Base-by-base conservation (phyloP, 768 basidiomycete genomes). In the Lactifluus rugatus region DNA sequence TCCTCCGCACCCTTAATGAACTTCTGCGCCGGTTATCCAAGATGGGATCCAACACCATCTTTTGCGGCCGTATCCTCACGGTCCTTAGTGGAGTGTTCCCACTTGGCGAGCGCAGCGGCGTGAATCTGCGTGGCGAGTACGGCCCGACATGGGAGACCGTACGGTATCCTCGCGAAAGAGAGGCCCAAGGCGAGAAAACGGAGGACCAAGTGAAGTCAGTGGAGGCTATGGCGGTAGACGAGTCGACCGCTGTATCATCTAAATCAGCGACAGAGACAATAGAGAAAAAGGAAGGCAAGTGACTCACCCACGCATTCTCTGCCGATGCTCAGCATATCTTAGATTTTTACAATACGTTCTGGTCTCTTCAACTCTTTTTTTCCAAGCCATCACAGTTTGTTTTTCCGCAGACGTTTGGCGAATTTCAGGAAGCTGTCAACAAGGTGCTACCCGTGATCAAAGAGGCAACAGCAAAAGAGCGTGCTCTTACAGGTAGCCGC, bases 271-370 rank as follows among this genome's bases (percentile, higher is more conserved):
- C 64, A 39, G 72, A 70, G 62, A 76, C 74, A 54, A 72, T 75
- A 23, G 75, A 81, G 55, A 82, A 81, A 72, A 87, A 83, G 72
- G 82, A 81, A 68, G 84, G 88, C 82, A 65, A 25, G 48, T 39
- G 57, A 59, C 5, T 5, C 21, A 3, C 13, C 11, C 17, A 21
- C 45, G 9, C 19, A 47, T 41, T 32, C 21, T 32, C 23, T 42
- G 7, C 25, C 21, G 8, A 14, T n/a, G 51, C 23, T 50, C 19
- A 37, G 56, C 56, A 52, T 67, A 47, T 44, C 45, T 56, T 31
- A 84, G 89, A 87, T 25, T 87, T 93, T 67, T 93, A 92, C 72
- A 80, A 83, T 58, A 88, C 81, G 0, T 94, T 95, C 74, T 95
- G 93, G 93, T 86, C 86, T 0, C 74, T 95, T 8, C 93, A 96